A percentile compares a stretch with the other conserved stretches of the same genome.
phyloP scores from a whole-genome alignment of 306 rosid genomes.

The Citrullus amarus region DNA sequence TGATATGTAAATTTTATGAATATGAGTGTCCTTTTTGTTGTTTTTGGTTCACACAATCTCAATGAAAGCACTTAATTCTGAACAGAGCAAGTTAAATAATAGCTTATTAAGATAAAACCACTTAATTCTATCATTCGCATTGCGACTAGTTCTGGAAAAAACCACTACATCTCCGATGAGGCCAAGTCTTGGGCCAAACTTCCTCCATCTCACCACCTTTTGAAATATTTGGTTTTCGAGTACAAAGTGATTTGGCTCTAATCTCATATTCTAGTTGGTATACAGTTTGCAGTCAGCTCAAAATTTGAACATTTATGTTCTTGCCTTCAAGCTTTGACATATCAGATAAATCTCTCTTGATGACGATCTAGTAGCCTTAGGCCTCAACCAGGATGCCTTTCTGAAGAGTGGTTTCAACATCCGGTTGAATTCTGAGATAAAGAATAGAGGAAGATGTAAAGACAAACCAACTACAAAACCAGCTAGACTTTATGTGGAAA shows the following conservation, averaged over 20 bases:
- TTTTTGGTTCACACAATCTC: background rate
- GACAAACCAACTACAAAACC: background rate
- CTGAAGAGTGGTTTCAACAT: conserved; percentile 69
- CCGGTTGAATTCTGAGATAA: conserved; percentile 39
- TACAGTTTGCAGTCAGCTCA: background rate
- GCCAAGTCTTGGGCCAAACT: no score
- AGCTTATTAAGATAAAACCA: no score
- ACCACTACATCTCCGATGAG: background rate
- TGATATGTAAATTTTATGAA: background rate
- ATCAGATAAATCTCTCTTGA: conserved; percentile 90
- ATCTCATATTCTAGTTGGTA: background rate
- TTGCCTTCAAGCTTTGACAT: conserved; percentile 50
- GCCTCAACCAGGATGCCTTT: conserved; percentile 77
- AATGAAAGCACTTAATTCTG: background rate
- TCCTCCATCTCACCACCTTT: background rate
- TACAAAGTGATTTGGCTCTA: background rate
- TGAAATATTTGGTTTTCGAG: background rate
- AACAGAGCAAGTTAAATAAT: background rate
- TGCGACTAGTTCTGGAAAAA: background rate
- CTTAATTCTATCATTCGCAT: background rate
- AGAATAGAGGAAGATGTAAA: conserved; percentile 7
- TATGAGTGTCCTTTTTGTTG: background rate
- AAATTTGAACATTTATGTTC: conserved; percentile 8
- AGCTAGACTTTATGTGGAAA: background rate
- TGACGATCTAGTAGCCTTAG: conserved; percentile 86